Base-by-base conservation (phyloP, 23 red algal genomes). In the Gracilaria gracilis region DNA sequence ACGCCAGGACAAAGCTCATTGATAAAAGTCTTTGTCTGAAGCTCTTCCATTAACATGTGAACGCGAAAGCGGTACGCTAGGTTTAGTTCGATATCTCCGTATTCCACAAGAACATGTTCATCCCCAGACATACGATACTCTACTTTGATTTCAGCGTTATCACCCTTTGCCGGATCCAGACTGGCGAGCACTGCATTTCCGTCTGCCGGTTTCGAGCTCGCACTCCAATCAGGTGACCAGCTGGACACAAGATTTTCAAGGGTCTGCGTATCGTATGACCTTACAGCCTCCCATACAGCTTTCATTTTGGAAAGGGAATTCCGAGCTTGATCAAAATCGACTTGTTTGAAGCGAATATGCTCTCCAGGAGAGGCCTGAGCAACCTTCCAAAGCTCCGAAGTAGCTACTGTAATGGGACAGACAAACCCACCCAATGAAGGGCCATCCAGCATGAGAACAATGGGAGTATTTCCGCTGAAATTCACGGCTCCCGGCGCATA, bases 381-480 rank as follows among this genome's bases (percentile, higher is more conserved):
- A 15, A 94, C 83, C 83, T 94, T 94, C 92, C 92, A 94, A 36
- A 94, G 51, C 40, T 94, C 92, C 9, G 92, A 46, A 21, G 57
- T 88, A 55, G 82, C 82, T 1, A 94, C 82, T 0, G 92, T 94
- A n/a, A 94, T 83, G 2, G 92, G 92, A 46, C 92, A 94, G 25
- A 94, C 92, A 72, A 94, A 94, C 4, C 92, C 92, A 0, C 92
- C 92, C 8, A 94, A 83, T 16, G 82, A 87, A 12, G 92, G 92
- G 25, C 92, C 92, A 57, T 94, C 92, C 19, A 82, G 83, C 92
- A 94, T 94, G 57, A 94, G 83, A 46, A 94, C 83, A 75, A 94
- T 94, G 27, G 92, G 92, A 1, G 92, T 94, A 75, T 94, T 94
- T 33, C 92, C 92, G 78, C 82, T 87, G 61, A 94, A 94, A 61